phyloP scores from a whole-genome alignment of 352 stramenopile genomes.

The Blastocystis sp. region DNA sequence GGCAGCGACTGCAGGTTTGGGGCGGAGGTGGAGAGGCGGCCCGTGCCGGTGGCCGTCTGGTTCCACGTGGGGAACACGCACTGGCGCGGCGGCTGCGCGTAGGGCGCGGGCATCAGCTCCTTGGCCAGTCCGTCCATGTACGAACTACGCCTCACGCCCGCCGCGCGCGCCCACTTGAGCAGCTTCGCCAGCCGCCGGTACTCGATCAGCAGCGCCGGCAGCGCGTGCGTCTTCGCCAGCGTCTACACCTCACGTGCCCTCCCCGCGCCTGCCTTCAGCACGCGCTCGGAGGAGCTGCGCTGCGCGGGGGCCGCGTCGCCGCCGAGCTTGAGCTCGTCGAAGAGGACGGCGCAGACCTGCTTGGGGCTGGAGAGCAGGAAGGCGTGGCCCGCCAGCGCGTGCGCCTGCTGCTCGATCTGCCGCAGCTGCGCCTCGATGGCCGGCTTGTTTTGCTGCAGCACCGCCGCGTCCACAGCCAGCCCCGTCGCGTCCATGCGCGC shows the following conservation, averaged over 20 bases:
- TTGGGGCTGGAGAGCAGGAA: conserved; percentile 53
- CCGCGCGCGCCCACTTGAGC: not conserved
- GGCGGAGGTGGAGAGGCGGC: conserved; percentile 48
- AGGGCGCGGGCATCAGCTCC: conserved; percentile 1
- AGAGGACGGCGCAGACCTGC: conserved; percentile 53
- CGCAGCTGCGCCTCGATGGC: conserved; percentile 29
- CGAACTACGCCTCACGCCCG: not conserved
- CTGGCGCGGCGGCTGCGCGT: not conserved
- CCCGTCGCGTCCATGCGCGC: conserved; percentile 45
- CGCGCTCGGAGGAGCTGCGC: conserved; percentile 28
- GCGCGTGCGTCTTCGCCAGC: conserved; percentile 37
- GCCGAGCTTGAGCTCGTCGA: conserved; percentile 59
- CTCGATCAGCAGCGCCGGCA: conserved; percentile 45
- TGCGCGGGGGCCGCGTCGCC: not conserved
- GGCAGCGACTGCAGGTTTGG: conserved; percentile 70
- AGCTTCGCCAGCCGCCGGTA: conserved; percentile 56
- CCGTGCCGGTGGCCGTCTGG: conserved; percentile 66
- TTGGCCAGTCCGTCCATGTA: conserved; percentile 53
- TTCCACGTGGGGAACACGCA: conserved; percentile 42
- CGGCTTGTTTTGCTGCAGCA: conserved; percentile 11
- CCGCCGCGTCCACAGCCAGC: not conserved
- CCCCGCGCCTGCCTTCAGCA: not conserved
- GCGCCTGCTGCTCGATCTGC: conserved; percentile 34
- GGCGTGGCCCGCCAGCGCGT: not conserved
- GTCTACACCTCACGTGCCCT: not conserved